Percentiles rank a stretch among this genome's conserved stretches.
Conservation (phyloP, 176 grass and related monocot genomes). For the Aegilops sharonensis region DNA sequence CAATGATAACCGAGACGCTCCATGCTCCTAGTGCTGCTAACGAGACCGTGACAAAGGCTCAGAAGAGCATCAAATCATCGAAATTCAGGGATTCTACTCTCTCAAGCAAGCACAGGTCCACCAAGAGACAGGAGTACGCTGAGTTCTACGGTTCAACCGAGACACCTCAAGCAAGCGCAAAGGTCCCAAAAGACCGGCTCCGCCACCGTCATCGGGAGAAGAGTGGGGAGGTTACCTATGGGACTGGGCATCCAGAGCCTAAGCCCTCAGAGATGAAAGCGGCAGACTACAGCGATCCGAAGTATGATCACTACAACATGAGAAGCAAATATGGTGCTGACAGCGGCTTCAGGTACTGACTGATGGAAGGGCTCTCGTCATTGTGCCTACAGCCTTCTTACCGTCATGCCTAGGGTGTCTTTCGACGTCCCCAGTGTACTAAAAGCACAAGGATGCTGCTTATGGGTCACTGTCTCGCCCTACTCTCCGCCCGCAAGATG, state of each 20-base stretch:
- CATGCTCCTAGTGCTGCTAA: conserved; percentile 40
- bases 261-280: conserved; percentile 50
- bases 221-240: conserved; percentile 53
- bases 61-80: conserved; percentile 61
- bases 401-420: background rate
- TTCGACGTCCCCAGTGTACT: background rate
- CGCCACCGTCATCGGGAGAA: conserved; percentile 82
- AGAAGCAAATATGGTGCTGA: conserved; percentile 72
- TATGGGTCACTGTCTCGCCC: conserved; percentile 6
- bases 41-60: conserved; percentile 49
- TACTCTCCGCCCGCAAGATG: conserved; percentile 13
- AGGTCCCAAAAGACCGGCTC: conserved; percentile 74
- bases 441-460: conserved; percentile 21
- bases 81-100: conserved; percentile 85
- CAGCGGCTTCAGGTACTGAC: conserved; percentile 70
- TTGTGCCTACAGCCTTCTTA: background rate
- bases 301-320: conserved; percentile 79
- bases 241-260: conserved; percentile 39
- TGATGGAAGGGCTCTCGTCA: conserved; percentile 14
- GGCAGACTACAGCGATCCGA: conserved; percentile 44
- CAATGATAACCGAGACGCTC: conserved; percentile 52
- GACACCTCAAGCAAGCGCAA: conserved; percentile 37
- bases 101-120: conserved; percentile 80
- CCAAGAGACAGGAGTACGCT: conserved; percentile 74
- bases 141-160: conserved; percentile 70